Evolutionary conservation across 2,329 filamentous ascomycete genomes (phyloP).

Genomic region (Aspergillus sp.): DNA sequence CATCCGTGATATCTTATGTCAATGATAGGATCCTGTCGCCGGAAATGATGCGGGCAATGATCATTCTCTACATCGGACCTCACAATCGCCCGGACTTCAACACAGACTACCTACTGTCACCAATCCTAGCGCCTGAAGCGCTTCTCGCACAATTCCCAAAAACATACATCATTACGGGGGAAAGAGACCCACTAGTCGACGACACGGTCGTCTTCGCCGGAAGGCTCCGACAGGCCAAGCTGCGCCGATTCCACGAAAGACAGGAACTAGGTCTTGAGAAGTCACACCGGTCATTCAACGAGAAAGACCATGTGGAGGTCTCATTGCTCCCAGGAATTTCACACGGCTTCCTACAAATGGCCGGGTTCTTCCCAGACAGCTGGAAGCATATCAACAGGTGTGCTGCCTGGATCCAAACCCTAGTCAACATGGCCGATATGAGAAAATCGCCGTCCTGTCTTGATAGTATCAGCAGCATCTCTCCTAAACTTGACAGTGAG

Average conservation of each 20-base stretch:
- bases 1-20: slow-evolving; percentile 97
- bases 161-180: slow-evolving; percentile 89
- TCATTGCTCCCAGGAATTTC: slow-evolving; percentile 83
- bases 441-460: slow-evolving; percentile 20
- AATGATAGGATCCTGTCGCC: slow-evolving; percentile 92
- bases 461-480: not conserved
- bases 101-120: slow-evolving; percentile 86
- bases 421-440: slow-evolving; percentile 53
- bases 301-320: slow-evolving; percentile 76
- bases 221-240: slow-evolving; percentile 75
- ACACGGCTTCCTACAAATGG: slow-evolving; percentile 93
- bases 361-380: slow-evolving; percentile 80
- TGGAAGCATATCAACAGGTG: slow-evolving; percentile 84
- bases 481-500: slow-evolving; percentile 12
- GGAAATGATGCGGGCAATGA: slow-evolving; percentile 99
- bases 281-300: slow-evolving; percentile 61
- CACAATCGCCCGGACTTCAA: slow-evolving; percentile 91
- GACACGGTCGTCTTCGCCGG: slow-evolving; percentile 97
- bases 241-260: slow-evolving; percentile 55
- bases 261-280: slow-evolving; percentile 57
- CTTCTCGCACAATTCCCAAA: slow-evolving; percentile 87
- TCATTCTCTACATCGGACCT: slow-evolving; percentile 93
- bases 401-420: slow-evolving; percentile 76
- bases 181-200: slow-evolving; percentile 91
- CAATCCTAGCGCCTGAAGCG: slow-evolving; percentile 81